These are phyloP conservation scores for Barnettozyma sucrosica DNA, from an alignment of 805 yeast genomes.

Conservation along the genomic window DNA sequence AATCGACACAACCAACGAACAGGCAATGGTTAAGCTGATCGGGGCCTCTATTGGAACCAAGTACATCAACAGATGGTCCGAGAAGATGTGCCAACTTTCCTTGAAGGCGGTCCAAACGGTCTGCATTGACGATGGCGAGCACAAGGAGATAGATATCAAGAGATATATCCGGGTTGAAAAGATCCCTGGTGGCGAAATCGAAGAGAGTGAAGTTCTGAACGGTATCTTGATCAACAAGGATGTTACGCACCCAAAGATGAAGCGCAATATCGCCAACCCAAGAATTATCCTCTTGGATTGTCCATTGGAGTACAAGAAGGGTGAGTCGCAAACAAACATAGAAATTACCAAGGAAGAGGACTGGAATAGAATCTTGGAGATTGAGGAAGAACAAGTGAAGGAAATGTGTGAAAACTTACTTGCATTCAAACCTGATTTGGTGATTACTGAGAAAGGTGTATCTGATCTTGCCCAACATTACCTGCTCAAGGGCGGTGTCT, in stretches of 20 bases:
- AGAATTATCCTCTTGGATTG: slow-evolving; percentile 86
- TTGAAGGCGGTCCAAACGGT: slow-evolving; percentile 86
- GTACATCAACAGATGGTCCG: slow-evolving; percentile 86
- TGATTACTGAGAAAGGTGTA: slow-evolving; percentile 97
- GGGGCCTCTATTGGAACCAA: slow-evolving; percentile 94
- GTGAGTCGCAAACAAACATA: slow-evolving; percentile 96
- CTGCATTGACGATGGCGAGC: slow-evolving; percentile 50
- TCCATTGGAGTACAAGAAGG: slow-evolving; percentile 97
- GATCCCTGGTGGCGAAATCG: slow-evolving; percentile 96
- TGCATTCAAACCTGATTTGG: slow-evolving; percentile 85
- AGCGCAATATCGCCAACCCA: slow-evolving; percentile 82
- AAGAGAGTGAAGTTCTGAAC: slow-evolving; percentile 79
- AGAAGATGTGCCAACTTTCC: slow-evolving; percentile 84
- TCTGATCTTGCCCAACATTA: slow-evolving; percentile 97
- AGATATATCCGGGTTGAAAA: slow-evolving; percentile 92
- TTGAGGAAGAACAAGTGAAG: slow-evolving; percentile 96
- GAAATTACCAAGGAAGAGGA: slow-evolving; percentile 95
- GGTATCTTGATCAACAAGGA: slow-evolving; percentile 95
- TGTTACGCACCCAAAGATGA: slow-evolving; percentile 98
- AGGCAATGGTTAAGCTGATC: slow-evolving; percentile 80
- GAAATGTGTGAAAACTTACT: slow-evolving; percentile 79
- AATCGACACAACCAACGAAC: slow-evolving; percentile 78
- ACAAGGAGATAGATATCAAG: slow-evolving; percentile 85
- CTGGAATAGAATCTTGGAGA: slow-evolving; percentile 91
- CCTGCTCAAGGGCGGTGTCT: slow-evolving; percentile 85